Evolutionary conservation across 805 yeast species (phyloP), one percentile per base, ranked within the genome.

Genomic region (Candida odintsovae): DNA sequence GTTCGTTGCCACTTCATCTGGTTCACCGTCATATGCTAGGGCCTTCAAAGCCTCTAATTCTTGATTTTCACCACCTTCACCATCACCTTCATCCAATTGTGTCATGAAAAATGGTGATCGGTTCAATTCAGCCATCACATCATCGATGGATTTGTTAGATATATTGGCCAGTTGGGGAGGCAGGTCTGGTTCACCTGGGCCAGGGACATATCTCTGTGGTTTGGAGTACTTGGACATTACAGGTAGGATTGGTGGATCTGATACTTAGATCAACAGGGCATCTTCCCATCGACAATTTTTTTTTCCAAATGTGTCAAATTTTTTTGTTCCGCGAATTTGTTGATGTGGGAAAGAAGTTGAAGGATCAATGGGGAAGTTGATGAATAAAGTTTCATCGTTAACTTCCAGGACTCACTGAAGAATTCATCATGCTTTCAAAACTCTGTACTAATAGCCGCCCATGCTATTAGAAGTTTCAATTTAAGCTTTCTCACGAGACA

Each of bases 41-140:
- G 96, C 92, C 60, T 83, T 84, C 47, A 94, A 72, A 0, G 99
- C 99, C 61, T 92, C 98, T 16, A 94, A 67, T 43, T 80, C 83
- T 5, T 72, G 60, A 58, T 86, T 87, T 39, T 81, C 84, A 28
- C 90, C 92, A 40, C 86, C 88, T 5, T 76, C 82, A 15, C 86
- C 90, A 54, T 86, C 89, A 3, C 81, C 77, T 26, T 79, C 86
- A 57, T 86, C 95, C 16, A 89, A 67, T 55, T 84, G 76, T 15
- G 90, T 90, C 99, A 94, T 94, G 71, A 94, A 94, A 56, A 94
- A 86, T 9, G 99, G 99, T 62, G 89, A 68, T 57, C 86, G 75
- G 62, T 89, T 89, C 58, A 94, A 68, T 54, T 89, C 96, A 16
- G 71, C 68, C 69, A 87, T 72, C 20, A 90, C 81, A 51, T 90